Evolutionary conservation across 225 moss, liverwort and hornwort species (phyloP), one percentile per base, ranked within the genome.

Genomic region (Pseudisothecium myosuroides): DNA sequence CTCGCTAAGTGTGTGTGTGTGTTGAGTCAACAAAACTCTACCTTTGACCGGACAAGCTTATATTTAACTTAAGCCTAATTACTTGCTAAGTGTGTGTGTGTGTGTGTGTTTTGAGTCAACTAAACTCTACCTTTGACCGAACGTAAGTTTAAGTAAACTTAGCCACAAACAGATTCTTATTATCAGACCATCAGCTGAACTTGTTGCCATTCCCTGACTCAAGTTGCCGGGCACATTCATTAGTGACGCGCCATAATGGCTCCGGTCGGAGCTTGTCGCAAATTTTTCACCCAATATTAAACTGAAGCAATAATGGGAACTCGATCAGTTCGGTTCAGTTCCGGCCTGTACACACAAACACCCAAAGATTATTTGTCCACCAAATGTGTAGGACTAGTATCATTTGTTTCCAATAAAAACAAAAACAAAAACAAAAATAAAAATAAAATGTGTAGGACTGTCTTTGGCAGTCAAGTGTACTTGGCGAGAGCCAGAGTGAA

Each of bases 201-300:
- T 73, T 28, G 73, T 26, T 24, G 41, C 27, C 45, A 45, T 31
- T 75, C 49, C 31, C 75, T 49, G 75, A 74, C 74, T 18, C 29
- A 17, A 74, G 45, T 74, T 75, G 47, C 63, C 4, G 1, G 14
- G 29, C 15, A 12, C 47, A 43, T 49, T 28, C 31, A 75, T 32
- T 49, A 75, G 32, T 4, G 0, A 73, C 4, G 7, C 4, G 28
- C 45, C 28, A 43, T 26, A 71, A 71, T 43, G 43, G 15, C 34
- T 6, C 1, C 4, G 12, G 21, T 12, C 3, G 3, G 13, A 4
- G 13, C 69, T 69, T 2, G 14, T 39, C 14, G 1, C 13, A 39
- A n/a, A 6, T 4, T 7, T 23, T 27, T 27, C 72, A 72, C 72
- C 72, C 43, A 7, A 24, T 72, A 15, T 72, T 72, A 72, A 72